Conservation (phyloP, 306 rosid genomes). For the Ceratonia siliqua region DNA sequence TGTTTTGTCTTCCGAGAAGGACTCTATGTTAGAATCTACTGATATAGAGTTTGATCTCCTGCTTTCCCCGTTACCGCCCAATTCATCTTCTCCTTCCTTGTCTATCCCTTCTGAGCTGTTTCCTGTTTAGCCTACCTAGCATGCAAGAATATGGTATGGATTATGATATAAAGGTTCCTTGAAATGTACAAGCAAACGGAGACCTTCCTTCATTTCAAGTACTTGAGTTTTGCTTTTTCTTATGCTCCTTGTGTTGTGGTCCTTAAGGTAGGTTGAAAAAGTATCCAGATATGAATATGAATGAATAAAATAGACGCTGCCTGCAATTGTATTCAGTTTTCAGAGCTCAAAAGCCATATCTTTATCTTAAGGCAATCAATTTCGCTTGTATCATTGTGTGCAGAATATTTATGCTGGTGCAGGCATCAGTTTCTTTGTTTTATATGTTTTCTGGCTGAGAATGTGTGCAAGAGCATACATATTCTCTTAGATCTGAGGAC, state of each 20-base stretch:
- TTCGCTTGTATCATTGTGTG: slow-evolving; percentile 58
- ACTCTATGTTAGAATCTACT: slow-evolving; percentile 34
- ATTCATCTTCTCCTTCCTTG: slow-evolving; percentile 88
- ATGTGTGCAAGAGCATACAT: slow-evolving; percentile 45
- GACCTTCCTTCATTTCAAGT: slow-evolving; percentile 18
- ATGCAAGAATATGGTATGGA: slow-evolving; percentile 2
- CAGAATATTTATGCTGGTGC: slow-evolving; percentile 66
- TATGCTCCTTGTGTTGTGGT: slow-evolving; percentile 32
- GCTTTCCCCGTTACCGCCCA: slow-evolving; percentile 45
- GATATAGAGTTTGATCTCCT: slow-evolving; percentile 39
- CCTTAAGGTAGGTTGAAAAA: slow-evolving; percentile 33
- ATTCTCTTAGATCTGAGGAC: slow-evolving; percentile 68
- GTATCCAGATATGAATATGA: slow-evolving; percentile 39
- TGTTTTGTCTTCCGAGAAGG: not conserved
- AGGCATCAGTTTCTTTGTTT: slow-evolving; percentile 66
- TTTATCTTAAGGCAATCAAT: slow-evolving; percentile 46
- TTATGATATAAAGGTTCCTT: slow-evolving; percentile 16
- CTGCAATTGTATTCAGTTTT: slow-evolving; percentile 25
- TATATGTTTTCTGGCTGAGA: slow-evolving; percentile 77
- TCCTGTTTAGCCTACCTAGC: slow-evolving; percentile 29
- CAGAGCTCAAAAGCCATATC: slow-evolving; percentile 33
- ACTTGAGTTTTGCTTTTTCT: slow-evolving; percentile 1
- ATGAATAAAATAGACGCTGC: slow-evolving; percentile 27
- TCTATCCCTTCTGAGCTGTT: slow-evolving; percentile 99
- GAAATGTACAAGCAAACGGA: slow-evolving; percentile 31